Conservation (phyloP, 306 rosid genomes). For the Hylodesmum podocarpum region DNA sequence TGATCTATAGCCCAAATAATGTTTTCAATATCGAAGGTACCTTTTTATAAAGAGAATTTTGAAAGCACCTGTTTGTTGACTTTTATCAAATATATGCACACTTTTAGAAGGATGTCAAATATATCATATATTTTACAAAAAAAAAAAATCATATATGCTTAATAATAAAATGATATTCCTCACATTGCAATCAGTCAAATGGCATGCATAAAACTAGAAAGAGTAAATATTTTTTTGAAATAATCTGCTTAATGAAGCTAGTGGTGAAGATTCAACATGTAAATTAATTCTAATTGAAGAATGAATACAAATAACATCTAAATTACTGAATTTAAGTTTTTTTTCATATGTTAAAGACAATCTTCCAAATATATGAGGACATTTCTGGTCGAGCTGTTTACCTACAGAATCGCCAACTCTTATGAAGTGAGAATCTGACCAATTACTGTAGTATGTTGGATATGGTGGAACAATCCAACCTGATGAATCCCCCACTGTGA, state of each 20-base stretch:
- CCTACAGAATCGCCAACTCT: constrained; percentile 42
- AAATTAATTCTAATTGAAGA: too few relatives aligned
- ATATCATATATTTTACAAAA: background rate
- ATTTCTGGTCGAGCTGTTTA: constrained; percentile 1
- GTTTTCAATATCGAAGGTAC: background rate
- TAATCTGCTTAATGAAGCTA: background rate
- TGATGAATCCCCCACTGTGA: constrained; percentile 42
- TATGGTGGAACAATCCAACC: constrained; percentile 49
- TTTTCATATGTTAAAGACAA: background rate
- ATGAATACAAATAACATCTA: too few relatives aligned
- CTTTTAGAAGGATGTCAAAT: background rate
- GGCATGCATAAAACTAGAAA: background rate
- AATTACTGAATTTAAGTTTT: too few relatives aligned
- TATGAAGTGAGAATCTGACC: constrained; percentile 35
- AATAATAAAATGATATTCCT: background rate
- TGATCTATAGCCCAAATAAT: background rate
- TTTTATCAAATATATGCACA: background rate
- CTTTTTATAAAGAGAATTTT: background rate
- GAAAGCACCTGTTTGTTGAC: background rate
- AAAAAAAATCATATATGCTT: background rate
- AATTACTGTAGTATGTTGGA: constrained; percentile 37
- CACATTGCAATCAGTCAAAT: background rate
- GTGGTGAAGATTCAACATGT: background rate
- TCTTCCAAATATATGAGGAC: background rate
- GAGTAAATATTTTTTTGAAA: background rate